Evolutionary conservation across 306 rosid genomes (phyloP).

Genomic region (Alnus glutinosa): DNA sequence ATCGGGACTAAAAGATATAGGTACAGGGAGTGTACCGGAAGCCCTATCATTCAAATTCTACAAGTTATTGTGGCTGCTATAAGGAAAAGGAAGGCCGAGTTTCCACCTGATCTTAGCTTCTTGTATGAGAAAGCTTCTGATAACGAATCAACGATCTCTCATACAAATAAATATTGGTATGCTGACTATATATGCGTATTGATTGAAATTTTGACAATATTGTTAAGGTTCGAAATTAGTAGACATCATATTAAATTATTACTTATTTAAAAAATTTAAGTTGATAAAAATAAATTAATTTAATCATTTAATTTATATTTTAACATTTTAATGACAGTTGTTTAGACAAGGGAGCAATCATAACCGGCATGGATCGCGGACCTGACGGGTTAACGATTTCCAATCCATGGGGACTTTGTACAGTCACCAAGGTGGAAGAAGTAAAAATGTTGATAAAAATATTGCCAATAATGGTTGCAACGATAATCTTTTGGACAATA

Average conservation of each 20-base stretch:
- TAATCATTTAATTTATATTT: no score
- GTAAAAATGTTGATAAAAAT: slow-evolving; percentile 1
- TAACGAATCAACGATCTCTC: not conserved
- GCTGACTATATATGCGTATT: no score
- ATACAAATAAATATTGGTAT: not conserved
- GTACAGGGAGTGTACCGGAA: not conserved
- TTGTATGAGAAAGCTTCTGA: not conserved
- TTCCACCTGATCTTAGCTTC: not conserved
- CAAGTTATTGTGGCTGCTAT: slow-evolving; percentile 7
- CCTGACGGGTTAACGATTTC: not conserved
- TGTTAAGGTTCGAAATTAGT: no score
- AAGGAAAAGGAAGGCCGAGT: slow-evolving; percentile 7
- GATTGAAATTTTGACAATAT: no score
- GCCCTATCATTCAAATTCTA: not conserved
- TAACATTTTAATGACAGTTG: not conserved
- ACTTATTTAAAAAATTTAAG: no score
- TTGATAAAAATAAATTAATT: no score
- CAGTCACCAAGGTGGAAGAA: slow-evolving; percentile 27
- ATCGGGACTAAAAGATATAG: slow-evolving; percentile 10
- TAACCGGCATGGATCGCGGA: not conserved
- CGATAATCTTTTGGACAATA: slow-evolving; percentile 5
- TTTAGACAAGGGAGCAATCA: slow-evolving; percentile 4
- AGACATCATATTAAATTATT: no score
- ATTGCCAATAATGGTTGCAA: slow-evolving; percentile 4
- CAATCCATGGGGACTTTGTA: slow-evolving; percentile 7